Conservation (phyloP, 2,329 filamentous ascomycete species). For the Thyridium curvatum region DNA sequence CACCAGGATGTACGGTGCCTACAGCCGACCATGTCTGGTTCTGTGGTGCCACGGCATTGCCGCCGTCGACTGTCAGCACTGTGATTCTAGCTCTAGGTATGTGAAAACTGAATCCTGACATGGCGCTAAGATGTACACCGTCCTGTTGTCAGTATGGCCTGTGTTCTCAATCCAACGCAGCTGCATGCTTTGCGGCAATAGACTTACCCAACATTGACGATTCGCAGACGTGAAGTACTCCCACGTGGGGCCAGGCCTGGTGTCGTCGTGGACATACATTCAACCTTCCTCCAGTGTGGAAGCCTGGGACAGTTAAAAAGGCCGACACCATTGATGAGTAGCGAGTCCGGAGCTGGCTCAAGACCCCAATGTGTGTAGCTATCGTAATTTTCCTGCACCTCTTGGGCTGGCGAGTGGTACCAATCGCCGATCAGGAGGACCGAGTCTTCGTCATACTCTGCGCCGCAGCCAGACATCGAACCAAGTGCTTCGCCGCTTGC, state of each 20-base stretch:
- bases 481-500: too few relatives aligned
- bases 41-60: not conserved
- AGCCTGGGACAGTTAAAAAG: constrained; percentile 5
- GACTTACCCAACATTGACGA: not conserved
- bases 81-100: not conserved
- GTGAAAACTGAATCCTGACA: constrained; percentile 1
- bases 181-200: too few relatives aligned
- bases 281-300: too few relatives aligned
- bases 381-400: not conserved
- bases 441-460: not conserved
- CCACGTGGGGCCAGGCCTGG: not conserved
- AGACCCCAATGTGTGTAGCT: constrained; percentile 1
- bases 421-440: not conserved
- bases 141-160: not conserved
- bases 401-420: not conserved
- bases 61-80: constrained; percentile 1
- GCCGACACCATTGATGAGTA: constrained; percentile 8
- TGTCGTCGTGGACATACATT: not conserved
- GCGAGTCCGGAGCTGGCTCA: constrained; percentile 7
- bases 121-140: not conserved
- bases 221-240: not conserved
- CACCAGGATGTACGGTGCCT: not conserved
- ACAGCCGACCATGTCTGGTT: not conserved
- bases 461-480: too few relatives aligned
- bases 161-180: not conserved